phyloP scores from a whole-genome alignment of 495 filamentous ascomycete species.

The Parmelia sp. region DNA sequence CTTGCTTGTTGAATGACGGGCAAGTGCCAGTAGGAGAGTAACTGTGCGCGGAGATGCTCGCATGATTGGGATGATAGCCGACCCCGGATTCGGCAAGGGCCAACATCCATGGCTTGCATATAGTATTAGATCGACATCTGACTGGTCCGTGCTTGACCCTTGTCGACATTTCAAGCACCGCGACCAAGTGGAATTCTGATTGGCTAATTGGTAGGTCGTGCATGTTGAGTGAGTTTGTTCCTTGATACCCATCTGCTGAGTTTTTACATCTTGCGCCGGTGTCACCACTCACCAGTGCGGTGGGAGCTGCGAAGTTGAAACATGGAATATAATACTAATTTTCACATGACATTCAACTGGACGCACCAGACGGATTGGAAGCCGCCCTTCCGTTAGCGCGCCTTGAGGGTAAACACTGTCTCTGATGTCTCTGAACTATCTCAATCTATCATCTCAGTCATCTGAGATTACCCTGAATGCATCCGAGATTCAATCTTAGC shows the following conservation, averaged over 20 bases:
- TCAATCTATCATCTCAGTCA: background rate
- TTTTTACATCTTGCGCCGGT: too few species aligned
- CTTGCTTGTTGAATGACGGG: background rate
- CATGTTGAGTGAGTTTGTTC: background rate
- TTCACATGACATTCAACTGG: too few species aligned
- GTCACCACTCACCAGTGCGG: too few species aligned
- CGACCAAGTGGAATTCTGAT: background rate
- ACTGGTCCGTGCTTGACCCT: background rate
- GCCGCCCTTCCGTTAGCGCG: background rate
- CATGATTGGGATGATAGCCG: background rate
- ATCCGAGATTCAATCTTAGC: background rate
- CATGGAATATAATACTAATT: too few species aligned
- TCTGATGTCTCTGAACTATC: background rate
- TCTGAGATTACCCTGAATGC: background rate
- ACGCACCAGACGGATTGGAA: slow-evolving; percentile 1
- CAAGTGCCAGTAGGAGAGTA: background rate
- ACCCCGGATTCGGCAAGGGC: background rate
- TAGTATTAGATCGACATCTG: too few species aligned
- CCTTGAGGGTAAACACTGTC: background rate
- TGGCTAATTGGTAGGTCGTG: background rate
- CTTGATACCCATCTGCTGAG: background rate
- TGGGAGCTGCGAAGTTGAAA: too few species aligned
- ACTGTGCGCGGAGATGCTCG: background rate
- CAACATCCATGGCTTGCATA: background rate
- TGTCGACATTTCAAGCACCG: background rate